Conservation (phyloP, 2,329 filamentous ascomycete species). For the Juglanconis oblonga region DNA sequence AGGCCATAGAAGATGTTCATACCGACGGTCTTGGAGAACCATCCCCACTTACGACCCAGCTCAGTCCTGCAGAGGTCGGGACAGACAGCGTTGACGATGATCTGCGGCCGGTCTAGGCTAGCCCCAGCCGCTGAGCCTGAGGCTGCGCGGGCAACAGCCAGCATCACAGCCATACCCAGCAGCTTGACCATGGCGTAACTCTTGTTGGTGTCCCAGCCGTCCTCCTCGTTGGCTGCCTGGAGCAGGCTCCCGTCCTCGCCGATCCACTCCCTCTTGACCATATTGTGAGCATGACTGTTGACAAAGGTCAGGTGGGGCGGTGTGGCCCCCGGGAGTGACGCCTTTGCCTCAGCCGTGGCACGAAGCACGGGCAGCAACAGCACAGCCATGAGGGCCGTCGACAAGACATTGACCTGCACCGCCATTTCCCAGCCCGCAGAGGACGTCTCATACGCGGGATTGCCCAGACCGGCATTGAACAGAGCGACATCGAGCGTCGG, state of each 20-base stretch:
- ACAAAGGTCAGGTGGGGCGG: slow-evolving; percentile 8
- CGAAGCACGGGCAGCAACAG: slow-evolving; percentile 3
- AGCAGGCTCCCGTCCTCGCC: not conserved
- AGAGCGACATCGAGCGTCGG: not conserved
- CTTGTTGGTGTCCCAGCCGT: not conserved
- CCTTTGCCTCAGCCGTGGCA: not conserved
- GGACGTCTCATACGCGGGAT: slow-evolving; percentile 33
- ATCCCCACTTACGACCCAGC: slow-evolving; percentile 2
- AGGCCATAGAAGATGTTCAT: not conserved
- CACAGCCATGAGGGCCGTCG: slow-evolving; percentile 4
- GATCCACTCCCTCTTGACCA: not conserved
- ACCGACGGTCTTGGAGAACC: not conserved
- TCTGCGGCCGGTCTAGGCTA: too few species aligned
- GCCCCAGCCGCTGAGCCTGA: too few species aligned
- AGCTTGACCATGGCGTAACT: slow-evolving; percentile 1
- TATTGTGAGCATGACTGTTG: not conserved
- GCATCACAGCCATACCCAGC: not conserved
- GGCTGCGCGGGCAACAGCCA: not conserved
- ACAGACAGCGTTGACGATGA: slow-evolving; percentile 2
- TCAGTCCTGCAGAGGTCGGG: not conserved
- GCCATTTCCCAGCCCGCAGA: slow-evolving; percentile 16
- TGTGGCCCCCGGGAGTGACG: not conserved
- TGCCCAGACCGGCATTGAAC: slow-evolving; percentile 36
- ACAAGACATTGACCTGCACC: slow-evolving; percentile 8
- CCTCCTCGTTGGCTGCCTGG: not conserved